Evolutionary conservation across 805 yeast species (phyloP).

Genomic region (Saturnispora serradocipensis): DNA sequence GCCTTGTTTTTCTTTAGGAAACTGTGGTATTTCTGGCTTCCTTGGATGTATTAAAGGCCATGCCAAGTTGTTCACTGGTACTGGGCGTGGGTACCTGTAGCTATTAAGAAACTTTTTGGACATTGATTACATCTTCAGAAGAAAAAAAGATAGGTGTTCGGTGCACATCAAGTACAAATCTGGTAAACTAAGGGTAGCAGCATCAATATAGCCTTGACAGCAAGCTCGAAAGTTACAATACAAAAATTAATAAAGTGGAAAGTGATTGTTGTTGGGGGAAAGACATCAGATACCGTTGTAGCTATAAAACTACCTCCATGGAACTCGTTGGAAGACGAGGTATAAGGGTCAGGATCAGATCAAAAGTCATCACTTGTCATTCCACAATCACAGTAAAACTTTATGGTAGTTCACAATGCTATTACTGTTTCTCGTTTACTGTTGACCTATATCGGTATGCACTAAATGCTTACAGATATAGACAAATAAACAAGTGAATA

Average conservation of each 20-base stretch:
- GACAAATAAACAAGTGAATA: background rate
- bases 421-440: background rate
- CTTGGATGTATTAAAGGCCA: constrained; percentile 2
- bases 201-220: too few species aligned
- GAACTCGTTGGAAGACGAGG: constrained; percentile 19
- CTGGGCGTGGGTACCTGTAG: constrained; percentile 9
- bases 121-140: background rate
- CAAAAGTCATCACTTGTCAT: constrained; percentile 12
- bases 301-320: constrained; percentile 21
- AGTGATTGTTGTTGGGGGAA: background rate
- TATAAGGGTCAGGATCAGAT: constrained; percentile 15
- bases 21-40: background rate
- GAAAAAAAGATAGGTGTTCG: background rate
- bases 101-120: constrained; percentile 7
- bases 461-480: background rate
- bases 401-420: background rate
- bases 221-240: background rate
- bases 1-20: background rate
- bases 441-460: background rate
- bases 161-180: background rate
- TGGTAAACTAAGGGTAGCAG: too few species aligned
- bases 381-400: background rate
- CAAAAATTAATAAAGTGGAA: background rate
- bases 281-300: constrained; percentile 32
- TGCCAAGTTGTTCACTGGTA: constrained; percentile 6